Evolutionary conservation across 345 rosid species (phyloP).

Genomic region (Hevea brasiliensis): DNA sequence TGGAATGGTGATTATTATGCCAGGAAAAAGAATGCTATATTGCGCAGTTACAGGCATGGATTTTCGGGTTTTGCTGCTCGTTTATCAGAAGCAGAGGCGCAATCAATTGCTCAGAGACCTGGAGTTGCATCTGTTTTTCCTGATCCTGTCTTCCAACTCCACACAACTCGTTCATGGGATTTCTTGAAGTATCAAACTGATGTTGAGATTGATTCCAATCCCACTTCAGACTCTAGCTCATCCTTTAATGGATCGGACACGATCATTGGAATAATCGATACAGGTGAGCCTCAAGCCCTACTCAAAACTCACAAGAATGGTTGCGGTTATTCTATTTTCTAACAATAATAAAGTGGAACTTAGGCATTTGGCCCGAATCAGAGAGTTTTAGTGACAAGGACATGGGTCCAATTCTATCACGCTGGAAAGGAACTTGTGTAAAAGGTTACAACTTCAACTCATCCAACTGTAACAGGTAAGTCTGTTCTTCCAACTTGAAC

Average conservation of each 20-base stretch:
- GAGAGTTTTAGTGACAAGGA: slow-evolving; percentile 68
- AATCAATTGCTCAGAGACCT: slow-evolving; percentile 43
- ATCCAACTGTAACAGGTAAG: slow-evolving; percentile 67
- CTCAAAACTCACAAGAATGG: not conserved
- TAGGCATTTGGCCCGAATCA: slow-evolving; percentile 91
- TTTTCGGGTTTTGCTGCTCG: slow-evolving; percentile 82
- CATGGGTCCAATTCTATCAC: slow-evolving; percentile 54
- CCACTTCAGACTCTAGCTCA: slow-evolving; percentile 33
- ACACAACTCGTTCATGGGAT: slow-evolving; percentile 96
- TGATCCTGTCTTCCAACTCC: slow-evolving; percentile 59
- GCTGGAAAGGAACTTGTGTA: slow-evolving; percentile 79
- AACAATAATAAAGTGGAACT: not conserved
- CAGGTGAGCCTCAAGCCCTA: slow-evolving; percentile 41
- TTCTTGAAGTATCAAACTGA: slow-evolving; percentile 67
- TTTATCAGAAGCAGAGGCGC: slow-evolving; percentile 67
- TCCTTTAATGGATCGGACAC: slow-evolving; percentile 39
- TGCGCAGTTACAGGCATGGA: slow-evolving; percentile 54
- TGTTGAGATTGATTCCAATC: slow-evolving; percentile 40
- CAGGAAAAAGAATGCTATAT: slow-evolving; percentile 50
- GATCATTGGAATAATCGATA: slow-evolving; percentile 70
- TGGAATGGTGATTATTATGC: not conserved
- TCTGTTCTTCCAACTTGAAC: not conserved
- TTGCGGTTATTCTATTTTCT: not conserved
- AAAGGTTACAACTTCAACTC: slow-evolving; percentile 43
- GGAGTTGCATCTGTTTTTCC: slow-evolving; percentile 78